Evolutionary conservation across 495 filamentous ascomycete species (phyloP).

Genomic region (Lasiosphaeria miniovina): DNA sequence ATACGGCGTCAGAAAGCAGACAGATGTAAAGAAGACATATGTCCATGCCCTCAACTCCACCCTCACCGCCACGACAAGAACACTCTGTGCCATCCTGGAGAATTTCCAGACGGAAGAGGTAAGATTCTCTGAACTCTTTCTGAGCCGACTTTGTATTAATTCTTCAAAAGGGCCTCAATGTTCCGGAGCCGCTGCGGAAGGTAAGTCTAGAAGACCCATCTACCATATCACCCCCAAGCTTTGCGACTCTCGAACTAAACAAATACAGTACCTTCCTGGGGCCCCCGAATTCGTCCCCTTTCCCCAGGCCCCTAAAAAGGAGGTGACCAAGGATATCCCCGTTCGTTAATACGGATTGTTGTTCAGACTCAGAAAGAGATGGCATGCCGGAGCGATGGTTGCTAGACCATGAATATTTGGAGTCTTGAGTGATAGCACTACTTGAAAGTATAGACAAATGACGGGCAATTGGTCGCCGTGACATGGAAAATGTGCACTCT

Average conservation of each 20-base stretch:
- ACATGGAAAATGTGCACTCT: too few species aligned
- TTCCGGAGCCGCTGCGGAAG: conserved; percentile 79
- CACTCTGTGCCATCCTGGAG: conserved; percentile 91
- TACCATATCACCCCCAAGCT: too few species aligned
- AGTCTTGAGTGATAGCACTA: too few species aligned
- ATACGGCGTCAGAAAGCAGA: conserved; percentile 44
- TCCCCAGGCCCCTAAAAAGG: conserved; percentile 36
- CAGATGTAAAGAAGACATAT: conserved; percentile 73
- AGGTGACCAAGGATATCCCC: conserved; percentile 37
- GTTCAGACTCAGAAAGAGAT: neutral
- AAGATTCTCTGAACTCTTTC: conserved; percentile 24
- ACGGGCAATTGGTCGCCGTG: too few species aligned
- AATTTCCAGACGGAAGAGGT: conserved; percentile 92
- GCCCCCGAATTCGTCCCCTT: conserved; percentile 83
- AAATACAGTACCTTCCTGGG: conserved; percentile 75
- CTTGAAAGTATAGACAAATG: too few species aligned
- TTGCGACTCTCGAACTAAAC: neutral
- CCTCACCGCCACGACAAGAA: conserved; percentile 87
- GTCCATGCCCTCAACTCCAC: conserved; percentile 92
- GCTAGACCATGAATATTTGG: neutral
- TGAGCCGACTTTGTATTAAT: neutral
- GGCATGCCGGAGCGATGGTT: neutral
- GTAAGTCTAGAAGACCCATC: conserved; percentile 4
- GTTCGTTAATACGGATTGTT: conserved; percentile 16
- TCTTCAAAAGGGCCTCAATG: conserved; percentile 63